phyloP scores from a whole-genome alignment of 2,329 filamentous ascomycete genomes.

The Claviceps sp. region DNA sequence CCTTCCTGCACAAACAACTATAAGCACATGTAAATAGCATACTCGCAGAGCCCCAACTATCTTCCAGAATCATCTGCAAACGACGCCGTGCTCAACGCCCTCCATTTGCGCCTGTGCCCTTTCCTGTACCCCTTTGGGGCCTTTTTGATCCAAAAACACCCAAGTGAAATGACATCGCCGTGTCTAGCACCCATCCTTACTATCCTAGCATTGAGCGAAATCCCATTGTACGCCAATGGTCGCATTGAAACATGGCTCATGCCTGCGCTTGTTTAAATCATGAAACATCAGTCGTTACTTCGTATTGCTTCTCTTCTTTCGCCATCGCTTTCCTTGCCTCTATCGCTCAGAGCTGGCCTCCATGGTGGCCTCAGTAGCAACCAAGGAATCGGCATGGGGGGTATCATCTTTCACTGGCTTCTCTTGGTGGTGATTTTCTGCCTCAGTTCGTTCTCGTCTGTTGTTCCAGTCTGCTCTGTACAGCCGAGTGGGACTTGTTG shows the following conservation, averaged over 20 bases:
- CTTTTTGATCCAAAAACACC: too few species aligned
- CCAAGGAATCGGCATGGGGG: constrained; percentile 48
- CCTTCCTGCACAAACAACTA: neutral
- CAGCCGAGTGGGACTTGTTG: constrained; percentile 34
- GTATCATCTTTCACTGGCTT: constrained; percentile 36
- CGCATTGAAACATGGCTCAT: neutral
- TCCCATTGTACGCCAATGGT: neutral
- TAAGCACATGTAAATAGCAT: neutral
- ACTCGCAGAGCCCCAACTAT: neutral
- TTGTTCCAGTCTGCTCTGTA: constrained; percentile 1
- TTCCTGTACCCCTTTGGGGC: too few species aligned
- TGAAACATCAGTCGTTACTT: neutral
- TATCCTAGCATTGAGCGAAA: neutral
- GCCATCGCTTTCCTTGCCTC: neutral
- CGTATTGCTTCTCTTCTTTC: constrained; percentile 1
- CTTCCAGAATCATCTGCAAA: neutral
- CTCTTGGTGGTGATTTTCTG: neutral
- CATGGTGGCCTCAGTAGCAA: constrained; percentile 45
- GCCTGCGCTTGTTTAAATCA: neutral
- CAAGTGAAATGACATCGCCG: neutral
- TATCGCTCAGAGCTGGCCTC: constrained; percentile 24
- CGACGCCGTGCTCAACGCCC: neutral
- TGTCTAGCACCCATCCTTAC: neutral
- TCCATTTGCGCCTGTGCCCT: too few species aligned
- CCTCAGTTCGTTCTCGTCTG: neutral